phyloP scores from a whole-genome alignment of 768 basidiomycete genomes.

The Kondoa subrosea region DNA sequence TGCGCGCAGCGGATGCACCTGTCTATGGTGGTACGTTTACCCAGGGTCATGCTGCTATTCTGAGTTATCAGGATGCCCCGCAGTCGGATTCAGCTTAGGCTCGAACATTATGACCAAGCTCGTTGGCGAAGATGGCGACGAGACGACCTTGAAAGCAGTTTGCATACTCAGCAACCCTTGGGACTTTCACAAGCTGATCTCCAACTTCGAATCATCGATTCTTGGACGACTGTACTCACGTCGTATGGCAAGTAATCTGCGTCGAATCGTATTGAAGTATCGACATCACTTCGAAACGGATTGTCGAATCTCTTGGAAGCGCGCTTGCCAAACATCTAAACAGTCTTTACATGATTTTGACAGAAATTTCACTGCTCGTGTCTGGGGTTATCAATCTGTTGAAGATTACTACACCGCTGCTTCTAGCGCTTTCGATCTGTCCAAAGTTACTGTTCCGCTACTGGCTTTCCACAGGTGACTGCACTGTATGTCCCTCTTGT shows the following conservation, averaged over 20 bases:
- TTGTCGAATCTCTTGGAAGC: slow-evolving; percentile 15
- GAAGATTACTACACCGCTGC: slow-evolving; percentile 40
- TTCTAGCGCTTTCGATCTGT: slow-evolving; percentile 46
- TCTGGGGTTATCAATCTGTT: slow-evolving; percentile 36
- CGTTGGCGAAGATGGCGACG: slow-evolving; percentile 60
- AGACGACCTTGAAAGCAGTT: slow-evolving; percentile 47
- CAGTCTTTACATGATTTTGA: slow-evolving; percentile 38
- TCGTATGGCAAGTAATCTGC: slow-evolving; percentile 53
- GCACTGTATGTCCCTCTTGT: neutral
- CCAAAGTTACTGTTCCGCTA: slow-evolving; percentile 51
- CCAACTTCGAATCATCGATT: slow-evolving; percentile 30
- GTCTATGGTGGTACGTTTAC: too few species aligned
- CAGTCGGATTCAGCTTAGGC: slow-evolving; percentile 83
- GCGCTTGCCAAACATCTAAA: slow-evolving; percentile 18
- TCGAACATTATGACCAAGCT: slow-evolving; percentile 81
- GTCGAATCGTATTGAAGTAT: neutral
- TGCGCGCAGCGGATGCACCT: too few species aligned
- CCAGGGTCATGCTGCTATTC: too few species aligned
- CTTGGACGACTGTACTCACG: slow-evolving; percentile 32
- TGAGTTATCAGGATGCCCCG: too few species aligned
- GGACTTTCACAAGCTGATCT: slow-evolving; percentile 30
- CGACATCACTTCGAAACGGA: slow-evolving; percentile 9
- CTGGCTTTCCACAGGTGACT: slow-evolving; percentile 51
- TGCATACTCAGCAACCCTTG: slow-evolving; percentile 49
- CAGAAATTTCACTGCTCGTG: slow-evolving; percentile 32